Percentiles rank a stretch among this genome's conserved stretches.
Evolutionary conservation across 805 yeast genomes (phyloP).

Genomic region (Maudiozyma pseudohumilis): DNA sequence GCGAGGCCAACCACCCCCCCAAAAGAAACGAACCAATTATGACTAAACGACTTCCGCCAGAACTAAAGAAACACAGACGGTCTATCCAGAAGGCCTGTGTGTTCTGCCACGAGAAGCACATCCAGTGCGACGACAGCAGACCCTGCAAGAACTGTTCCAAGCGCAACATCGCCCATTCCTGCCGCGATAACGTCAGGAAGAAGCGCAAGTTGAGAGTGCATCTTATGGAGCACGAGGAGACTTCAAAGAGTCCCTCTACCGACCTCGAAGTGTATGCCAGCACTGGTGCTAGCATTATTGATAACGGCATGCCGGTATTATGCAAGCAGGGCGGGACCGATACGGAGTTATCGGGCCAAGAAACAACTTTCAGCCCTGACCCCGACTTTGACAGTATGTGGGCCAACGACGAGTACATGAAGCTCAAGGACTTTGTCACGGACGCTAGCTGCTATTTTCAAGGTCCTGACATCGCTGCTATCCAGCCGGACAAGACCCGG

Average conservation of each 20-base stretch:
- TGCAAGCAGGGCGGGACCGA: not conserved
- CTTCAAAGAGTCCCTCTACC: not conserved
- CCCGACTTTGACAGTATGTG: slow-evolving; percentile 40
- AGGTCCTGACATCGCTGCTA: not conserved
- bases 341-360: not conserved
- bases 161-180: slow-evolving; percentile 43
- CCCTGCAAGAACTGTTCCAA: slow-evolving; percentile 67
- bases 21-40: no score
- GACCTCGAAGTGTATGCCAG: not conserved
- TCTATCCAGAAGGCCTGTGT: slow-evolving; percentile 64
- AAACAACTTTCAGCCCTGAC: slow-evolving; percentile 3
- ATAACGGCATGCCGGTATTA: not conserved
- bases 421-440: slow-evolving; percentile 14
- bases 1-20: no score
- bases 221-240: not conserved
- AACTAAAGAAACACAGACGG: slow-evolving; percentile 43
- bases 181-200: slow-evolving; percentile 36
- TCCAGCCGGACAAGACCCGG: not conserved
- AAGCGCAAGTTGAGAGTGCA: slow-evolving; percentile 1
- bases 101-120: slow-evolving; percentile 63
- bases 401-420: slow-evolving; percentile 33
- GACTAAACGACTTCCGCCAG: slow-evolving; percentile 25
- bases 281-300: not conserved
- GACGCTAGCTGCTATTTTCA: slow-evolving; percentile 1
- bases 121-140: slow-evolving; percentile 56